Conservation (phyloP, 495 filamentous ascomycete genomes). For the Tuber indicum region DNA sequence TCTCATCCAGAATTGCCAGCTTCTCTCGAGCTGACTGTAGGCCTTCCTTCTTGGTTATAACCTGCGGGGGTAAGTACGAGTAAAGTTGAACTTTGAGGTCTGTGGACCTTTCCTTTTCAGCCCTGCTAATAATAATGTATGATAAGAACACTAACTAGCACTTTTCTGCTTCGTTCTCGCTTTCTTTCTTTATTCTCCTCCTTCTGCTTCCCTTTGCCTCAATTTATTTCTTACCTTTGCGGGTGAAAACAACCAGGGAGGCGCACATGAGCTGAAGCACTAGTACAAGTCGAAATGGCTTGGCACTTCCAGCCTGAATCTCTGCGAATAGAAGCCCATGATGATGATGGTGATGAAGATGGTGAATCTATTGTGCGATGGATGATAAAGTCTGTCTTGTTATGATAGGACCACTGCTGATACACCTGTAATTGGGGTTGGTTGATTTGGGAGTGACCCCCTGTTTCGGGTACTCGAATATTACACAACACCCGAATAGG, state of each 20-base stretch:
- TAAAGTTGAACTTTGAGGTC: neutral
- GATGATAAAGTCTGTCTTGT: neutral
- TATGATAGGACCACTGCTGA: neutral
- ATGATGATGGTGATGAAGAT: neutral
- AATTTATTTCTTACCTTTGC: neutral
- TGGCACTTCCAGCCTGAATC: neutral
- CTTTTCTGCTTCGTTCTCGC: neutral
- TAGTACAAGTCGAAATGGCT: neutral
- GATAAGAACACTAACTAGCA: too few relatives aligned
- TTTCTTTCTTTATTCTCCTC: neutral
- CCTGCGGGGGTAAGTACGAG: neutral
- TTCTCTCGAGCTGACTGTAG: neutral
- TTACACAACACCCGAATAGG: constrained; percentile 11
- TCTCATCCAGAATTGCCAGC: neutral
- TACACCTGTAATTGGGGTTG: neutral
- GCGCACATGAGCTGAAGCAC: neutral
- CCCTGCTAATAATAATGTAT: neutral
- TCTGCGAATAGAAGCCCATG: neutral
- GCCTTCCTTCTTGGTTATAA: neutral
- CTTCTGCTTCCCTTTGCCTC: neutral
- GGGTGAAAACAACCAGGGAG: neutral
- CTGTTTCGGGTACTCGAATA: constrained; percentile 38
- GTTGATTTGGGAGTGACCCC: constrained; percentile 11
- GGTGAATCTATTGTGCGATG: neutral
- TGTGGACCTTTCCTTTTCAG: neutral